Percentiles rank a stretch among this genome's conserved stretches.
Conservation (phyloP, 257 asterid genomes). For the Solanum pimpinellifolium region DNA sequence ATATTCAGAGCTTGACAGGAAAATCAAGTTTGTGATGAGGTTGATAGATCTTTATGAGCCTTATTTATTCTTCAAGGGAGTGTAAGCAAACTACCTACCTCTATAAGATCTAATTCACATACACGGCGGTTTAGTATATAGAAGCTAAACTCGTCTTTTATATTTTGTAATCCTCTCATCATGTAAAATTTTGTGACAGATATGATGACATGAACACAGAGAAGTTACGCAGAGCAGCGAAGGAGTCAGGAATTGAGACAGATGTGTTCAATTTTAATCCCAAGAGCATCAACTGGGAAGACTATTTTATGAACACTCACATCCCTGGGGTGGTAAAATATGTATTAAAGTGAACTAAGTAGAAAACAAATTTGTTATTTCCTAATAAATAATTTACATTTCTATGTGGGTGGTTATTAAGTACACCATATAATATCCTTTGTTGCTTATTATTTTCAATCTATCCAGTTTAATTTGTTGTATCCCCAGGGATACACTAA, state of each 20-base stretch:
- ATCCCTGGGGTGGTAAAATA: conserved; percentile 31
- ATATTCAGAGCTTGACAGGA: conserved; percentile 34
- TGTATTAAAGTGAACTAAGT: conserved; percentile 10
- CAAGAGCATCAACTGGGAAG: conserved; percentile 35
- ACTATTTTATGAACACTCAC: conserved; percentile 35
- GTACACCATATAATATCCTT: neutral
- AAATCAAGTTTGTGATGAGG: conserved; percentile 47
- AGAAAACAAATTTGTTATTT: neutral
- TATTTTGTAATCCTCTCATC: neutral
- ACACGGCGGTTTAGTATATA: neutral
- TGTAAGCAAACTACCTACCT: conserved; percentile 31
- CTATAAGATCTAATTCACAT: neutral
- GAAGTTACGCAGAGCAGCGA: conserved; percentile 24
- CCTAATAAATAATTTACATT: neutral
- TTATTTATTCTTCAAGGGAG: conserved; percentile 74
- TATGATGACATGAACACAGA: conserved; percentile 47
- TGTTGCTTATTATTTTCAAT: neutral
- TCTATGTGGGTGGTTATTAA: neutral
- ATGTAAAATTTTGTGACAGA: conserved; percentile 7
- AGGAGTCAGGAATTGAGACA: conserved; percentile 16
- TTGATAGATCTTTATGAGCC: conserved; percentile 69
- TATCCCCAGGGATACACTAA: neutral
- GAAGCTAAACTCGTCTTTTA: neutral
- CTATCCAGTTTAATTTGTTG: neutral
- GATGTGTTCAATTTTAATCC: conserved; percentile 41